These are phyloP conservation scores for Baeospora myosura DNA, from an alignment of 1,284 basidiomycete species.

Conservation along the genomic window DNA sequence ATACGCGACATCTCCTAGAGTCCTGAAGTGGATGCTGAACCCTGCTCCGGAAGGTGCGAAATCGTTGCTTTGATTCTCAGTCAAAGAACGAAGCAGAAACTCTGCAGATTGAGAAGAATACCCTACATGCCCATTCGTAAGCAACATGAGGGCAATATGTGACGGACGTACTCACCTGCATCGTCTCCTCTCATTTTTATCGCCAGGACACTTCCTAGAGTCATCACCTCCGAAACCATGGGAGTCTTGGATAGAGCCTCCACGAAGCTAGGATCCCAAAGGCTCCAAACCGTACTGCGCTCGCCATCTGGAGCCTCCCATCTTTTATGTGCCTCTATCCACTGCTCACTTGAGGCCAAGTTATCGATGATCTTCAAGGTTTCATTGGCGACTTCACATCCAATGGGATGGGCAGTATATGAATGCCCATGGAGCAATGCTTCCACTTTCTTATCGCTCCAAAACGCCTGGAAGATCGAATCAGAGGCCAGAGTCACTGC, in stretches of 20 bases:
- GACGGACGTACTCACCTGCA: slow-evolving; percentile 38
- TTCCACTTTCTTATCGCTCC: slow-evolving; percentile 69
- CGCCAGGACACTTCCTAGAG: slow-evolving; percentile 83
- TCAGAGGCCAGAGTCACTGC: slow-evolving; percentile 78
- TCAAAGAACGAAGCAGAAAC: slow-evolving; percentile 45
- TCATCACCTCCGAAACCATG: slow-evolving; percentile 72
- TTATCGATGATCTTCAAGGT: slow-evolving; percentile 64
- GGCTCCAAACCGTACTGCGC: slow-evolving; percentile 60
- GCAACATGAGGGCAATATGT: slow-evolving; percentile 5
- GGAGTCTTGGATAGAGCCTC: slow-evolving; percentile 49
- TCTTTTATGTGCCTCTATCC: slow-evolving; percentile 42
- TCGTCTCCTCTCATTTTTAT: slow-evolving; percentile 65
- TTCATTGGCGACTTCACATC: slow-evolving; percentile 85
- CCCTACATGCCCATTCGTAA: slow-evolving; percentile 31
- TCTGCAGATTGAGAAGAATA: slow-evolving; percentile 76
- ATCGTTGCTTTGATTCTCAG: slow-evolving; percentile 18
- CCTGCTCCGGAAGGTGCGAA: slow-evolving; percentile 47
- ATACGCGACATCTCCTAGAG: slow-evolving; percentile 89
- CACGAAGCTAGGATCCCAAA: slow-evolving; percentile 81
- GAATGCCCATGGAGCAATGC: slow-evolving; percentile 93
- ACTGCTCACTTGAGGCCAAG: slow-evolving; percentile 40
- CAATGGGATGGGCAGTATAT: slow-evolving; percentile 89
- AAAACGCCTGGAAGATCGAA: slow-evolving; percentile 78
- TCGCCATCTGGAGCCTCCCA: slow-evolving; percentile 23
- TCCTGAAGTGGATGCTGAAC: slow-evolving; percentile 81